These are phyloP conservation scores for Colletotrichum sp. DNA, from an alignment of 2,329 filamentous ascomycete species.

Conservation along the genomic window DNA sequence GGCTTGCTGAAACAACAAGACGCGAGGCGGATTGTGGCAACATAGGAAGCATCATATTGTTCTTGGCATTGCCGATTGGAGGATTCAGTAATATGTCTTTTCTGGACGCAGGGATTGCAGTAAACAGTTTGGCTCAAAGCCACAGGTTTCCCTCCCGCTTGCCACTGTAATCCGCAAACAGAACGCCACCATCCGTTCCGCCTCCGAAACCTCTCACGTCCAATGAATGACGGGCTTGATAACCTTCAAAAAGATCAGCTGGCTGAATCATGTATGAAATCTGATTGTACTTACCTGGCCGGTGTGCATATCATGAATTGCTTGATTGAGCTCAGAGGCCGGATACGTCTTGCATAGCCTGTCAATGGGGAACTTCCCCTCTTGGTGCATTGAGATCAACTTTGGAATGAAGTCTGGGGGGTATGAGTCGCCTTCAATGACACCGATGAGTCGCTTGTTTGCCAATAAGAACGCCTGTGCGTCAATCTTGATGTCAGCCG, in stretches of 20 bases:
- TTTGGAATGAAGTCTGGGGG: constrained; percentile 3
- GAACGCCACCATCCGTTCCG: not conserved
- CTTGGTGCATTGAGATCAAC: constrained; percentile 4
- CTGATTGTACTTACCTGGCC: not conserved
- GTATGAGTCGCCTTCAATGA: constrained; percentile 3
- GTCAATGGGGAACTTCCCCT: constrained; percentile 10
- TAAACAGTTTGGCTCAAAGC: not conserved
- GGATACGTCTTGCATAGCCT: not conserved
- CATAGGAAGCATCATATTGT: not conserved
- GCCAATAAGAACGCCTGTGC: not conserved
- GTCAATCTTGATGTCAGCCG: constrained; percentile 4
- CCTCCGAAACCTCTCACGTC: not conserved
- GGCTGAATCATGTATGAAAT: too few relatives aligned
- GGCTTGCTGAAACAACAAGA: not conserved
- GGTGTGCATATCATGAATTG: constrained; percentile 8
- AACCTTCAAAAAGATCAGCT: not conserved
- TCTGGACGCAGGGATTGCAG: not conserved
- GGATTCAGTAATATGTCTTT: not conserved
- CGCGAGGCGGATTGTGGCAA: not conserved
- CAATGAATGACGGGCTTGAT: constrained; percentile 12
- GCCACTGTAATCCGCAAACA: not conserved
- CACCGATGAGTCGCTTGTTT: constrained; percentile 1
- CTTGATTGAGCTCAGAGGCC: not conserved
- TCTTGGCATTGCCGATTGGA: not conserved
- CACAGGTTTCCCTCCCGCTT: not conserved